phyloP scores from a whole-genome alignment of 2,329 filamentous ascomycete genomes.

The Scedosporium minutisporum region DNA sequence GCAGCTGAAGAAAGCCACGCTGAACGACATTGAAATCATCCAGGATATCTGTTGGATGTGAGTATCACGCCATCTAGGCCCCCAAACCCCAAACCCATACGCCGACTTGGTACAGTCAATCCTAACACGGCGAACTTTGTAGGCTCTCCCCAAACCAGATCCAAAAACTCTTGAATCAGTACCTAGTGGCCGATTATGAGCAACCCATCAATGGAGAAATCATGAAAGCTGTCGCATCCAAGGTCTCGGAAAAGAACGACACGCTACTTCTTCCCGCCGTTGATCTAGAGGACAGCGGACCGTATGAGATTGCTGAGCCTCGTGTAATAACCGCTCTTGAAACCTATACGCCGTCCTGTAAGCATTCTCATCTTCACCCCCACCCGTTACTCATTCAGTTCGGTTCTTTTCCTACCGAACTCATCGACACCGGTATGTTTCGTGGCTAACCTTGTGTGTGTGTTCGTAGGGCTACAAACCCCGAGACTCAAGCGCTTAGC shows the following conservation, averaged over 20 bases:
- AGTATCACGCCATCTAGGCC: conserved; percentile 28
- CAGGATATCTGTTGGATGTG: conserved; percentile 99
- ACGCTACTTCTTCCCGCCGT: conserved; percentile 87
- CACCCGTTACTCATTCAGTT: neutral
- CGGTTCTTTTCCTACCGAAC: neutral
- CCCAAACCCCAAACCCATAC: neutral
- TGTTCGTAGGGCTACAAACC: conserved; percentile 73
- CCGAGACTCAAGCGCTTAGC: conserved; percentile 88
- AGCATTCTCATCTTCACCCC: conserved; percentile 24
- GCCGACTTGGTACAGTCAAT: neutral
- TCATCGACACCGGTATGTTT: too few relatives aligned
- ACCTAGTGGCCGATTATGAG: conserved; percentile 96
- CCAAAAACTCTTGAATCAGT: conserved; percentile 97
- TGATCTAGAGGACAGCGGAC: conserved; percentile 97
- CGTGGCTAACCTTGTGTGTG: too few relatives aligned
- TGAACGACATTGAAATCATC: conserved; percentile 99
- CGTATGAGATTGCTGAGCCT: conserved; percentile 96
- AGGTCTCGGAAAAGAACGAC: conserved; percentile 97
- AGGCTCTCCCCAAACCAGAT: conserved; percentile 98
- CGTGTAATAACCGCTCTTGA: conserved; percentile 91
- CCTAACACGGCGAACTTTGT: conserved; percentile 4
- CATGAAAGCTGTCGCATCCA: conserved; percentile 97
- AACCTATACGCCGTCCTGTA: conserved; percentile 96
- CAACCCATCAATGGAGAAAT: conserved; percentile 99
- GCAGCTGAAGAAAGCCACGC: conserved; percentile 95